Evolutionary conservation across 192 early-diverging fungal species (phyloP), one percentile per base, ranked within the genome.

Genomic region (Spinellus fusiger): DNA sequence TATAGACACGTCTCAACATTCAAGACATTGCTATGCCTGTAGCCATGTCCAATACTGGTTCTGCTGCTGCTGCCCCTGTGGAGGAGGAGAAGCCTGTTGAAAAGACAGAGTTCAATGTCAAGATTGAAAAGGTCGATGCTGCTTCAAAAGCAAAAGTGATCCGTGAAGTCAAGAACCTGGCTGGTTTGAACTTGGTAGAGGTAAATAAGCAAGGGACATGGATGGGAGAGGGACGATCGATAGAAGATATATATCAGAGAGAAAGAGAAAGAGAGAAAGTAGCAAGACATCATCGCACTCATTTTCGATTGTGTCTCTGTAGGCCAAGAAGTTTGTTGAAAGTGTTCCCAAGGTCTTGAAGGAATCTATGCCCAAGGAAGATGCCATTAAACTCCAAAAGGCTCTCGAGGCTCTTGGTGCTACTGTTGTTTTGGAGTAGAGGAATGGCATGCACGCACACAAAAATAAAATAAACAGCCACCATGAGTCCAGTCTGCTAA

Each of bases 281-380:
- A n/a, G 3, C 18, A 12, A 12, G 35, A 37, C 6, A 9, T 13
- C 35, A 37, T 9, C n/a, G n/a, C 13, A 20, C 34, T 25, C 9
- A 28, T 26, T 57, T 35, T 38, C n/a, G 22, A 6, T 53, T 50
- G 9, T 26, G 18, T 4, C 6, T 50, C n/a, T 55, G 28, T 75
- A 90, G 84, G 96, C 96, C 68, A 98, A 98, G 84, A 98, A 98
- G 83, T 97, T 98, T 79, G 94, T 97, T 27, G 96, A 98, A 78
- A 82, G 90, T 62, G 93, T 84, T 61, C 96, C 96, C 72, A 98
- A 98, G 83, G 89, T 95, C 58, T 79, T 98, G 70, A 91, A 89
- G 77, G 94, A 98, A 62, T 75, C 75, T 54, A 86, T 83, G 33
- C 75, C 79, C 70, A 98, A 95, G 83, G 94, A 92, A 44, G 96